phyloP scores from a whole-genome alignment of 176 grass and related monocot genomes.

The Zoysia pacifica region DNA sequence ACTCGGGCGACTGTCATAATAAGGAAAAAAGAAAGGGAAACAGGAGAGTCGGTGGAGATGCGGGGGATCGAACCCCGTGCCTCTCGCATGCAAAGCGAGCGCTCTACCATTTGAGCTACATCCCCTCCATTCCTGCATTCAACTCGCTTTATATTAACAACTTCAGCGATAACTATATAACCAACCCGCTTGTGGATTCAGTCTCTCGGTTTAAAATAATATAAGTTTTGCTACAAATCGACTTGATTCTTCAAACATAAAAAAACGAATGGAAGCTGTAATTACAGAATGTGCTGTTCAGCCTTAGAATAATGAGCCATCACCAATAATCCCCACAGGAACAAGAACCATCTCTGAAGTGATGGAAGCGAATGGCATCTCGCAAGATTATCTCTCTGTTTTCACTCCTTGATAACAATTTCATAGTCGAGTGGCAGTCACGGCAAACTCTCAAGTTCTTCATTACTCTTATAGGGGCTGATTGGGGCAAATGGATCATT shows the following conservation, averaged over 20 bases:
- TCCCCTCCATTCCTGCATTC: neutral
- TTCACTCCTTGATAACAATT: constrained; percentile 54
- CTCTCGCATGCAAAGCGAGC: constrained; percentile 98
- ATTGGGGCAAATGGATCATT: constrained; percentile 53
- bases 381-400: constrained; percentile 53
- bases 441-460: constrained; percentile 71
- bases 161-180: no score
- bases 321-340: constrained; percentile 52
- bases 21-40: neutral
- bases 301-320: constrained; percentile 7
- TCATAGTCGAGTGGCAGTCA: constrained; percentile 67
- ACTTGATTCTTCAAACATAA: neutral
- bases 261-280: neutral
- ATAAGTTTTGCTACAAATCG: neutral
- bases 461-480: constrained; percentile 63
- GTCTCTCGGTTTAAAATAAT: neutral
- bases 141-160: no score
- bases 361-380: constrained; percentile 48
- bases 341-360: constrained; percentile 48
- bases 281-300: neutral
- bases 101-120: constrained; percentile 99
- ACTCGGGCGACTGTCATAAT: no score
- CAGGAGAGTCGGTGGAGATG: constrained; percentile 47
- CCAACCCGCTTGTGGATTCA: neutral
- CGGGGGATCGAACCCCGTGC: constrained; percentile 98